Percentiles rank a stretch among this genome's conserved stretches.
Conservation (phyloP, 129 eudicot genomes). For the Lonicera japonica region DNA sequence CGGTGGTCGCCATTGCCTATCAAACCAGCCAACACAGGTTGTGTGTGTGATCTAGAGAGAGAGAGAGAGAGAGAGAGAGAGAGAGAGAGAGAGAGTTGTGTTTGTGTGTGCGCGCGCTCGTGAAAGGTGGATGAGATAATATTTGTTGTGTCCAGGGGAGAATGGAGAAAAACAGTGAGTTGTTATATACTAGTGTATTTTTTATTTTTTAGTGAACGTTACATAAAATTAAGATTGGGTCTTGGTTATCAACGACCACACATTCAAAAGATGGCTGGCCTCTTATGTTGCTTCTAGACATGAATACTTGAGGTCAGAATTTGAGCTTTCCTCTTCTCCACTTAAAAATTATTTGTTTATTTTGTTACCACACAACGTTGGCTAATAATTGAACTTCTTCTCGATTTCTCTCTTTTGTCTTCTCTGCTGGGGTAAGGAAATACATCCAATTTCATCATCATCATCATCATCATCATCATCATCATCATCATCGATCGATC, state of each 20-base stretch:
- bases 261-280: slow-evolving; percentile 56
- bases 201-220: slow-evolving; percentile 10
- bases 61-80: not conserved
- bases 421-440: not conserved
- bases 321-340: slow-evolving; percentile 33
- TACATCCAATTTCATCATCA: not conserved
- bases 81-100: too few species aligned
- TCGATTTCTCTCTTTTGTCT: not conserved
- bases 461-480: too few species aligned
- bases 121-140: slow-evolving; percentile 2
- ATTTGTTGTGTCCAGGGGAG: not conserved
- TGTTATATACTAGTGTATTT: not conserved
- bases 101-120: too few species aligned
- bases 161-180: not conserved
- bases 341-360: not conserved
- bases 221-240: not conserved
- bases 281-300: slow-evolving; percentile 43
- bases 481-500: too few species aligned
- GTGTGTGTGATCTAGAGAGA: not conserved
- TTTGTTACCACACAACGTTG: slow-evolving; percentile 5
- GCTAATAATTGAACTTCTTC: not conserved
- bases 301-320: slow-evolving; percentile 18
- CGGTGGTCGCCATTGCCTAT: slow-evolving; percentile 49
- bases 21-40: too few species aligned
- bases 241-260: slow-evolving; percentile 40